phyloP scores from a whole-genome alignment of 202 grass and related monocot species.

The Elaeis oleifera region DNA sequence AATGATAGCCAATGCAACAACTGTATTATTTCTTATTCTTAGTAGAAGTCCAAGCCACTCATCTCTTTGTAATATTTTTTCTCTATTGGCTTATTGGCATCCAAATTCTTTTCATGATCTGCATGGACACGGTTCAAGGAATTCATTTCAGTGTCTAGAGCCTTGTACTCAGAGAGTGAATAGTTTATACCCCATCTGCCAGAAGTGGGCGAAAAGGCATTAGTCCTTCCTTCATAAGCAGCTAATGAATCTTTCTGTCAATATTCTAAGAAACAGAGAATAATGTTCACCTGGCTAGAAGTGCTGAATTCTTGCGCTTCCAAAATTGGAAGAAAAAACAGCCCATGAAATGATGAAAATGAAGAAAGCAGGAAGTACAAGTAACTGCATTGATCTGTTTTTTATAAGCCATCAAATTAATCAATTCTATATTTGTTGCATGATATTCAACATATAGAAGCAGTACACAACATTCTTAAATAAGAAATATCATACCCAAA shows the following conservation, averaged over 20 bases:
- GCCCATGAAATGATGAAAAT: slow-evolving; percentile 92
- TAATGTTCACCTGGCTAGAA: slow-evolving; percentile 59
- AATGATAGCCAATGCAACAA: slow-evolving; percentile 85
- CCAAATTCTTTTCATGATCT: slow-evolving; percentile 45
- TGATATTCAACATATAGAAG: too few species aligned
- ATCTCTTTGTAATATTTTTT: slow-evolving; percentile 77
- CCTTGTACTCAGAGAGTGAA: slow-evolving; percentile 84
- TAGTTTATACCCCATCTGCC: slow-evolving; percentile 93
- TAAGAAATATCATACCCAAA: slow-evolving; percentile 51
- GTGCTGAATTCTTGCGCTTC: slow-evolving; percentile 93
- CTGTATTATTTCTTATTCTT: slow-evolving; percentile 83
- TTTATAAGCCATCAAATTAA: slow-evolving; percentile 17
- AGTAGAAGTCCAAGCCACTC: slow-evolving; percentile 85
- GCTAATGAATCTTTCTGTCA: neutral
- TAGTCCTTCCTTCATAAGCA: too few species aligned
- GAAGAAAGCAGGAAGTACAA: slow-evolving; percentile 93
- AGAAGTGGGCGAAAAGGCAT: neutral
- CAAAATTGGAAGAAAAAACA: slow-evolving; percentile 93
- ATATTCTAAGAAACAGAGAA: slow-evolving; percentile 8
- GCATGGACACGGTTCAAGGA: slow-evolving; percentile 24
- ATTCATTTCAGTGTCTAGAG: slow-evolving; percentile 37
- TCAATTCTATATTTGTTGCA: slow-evolving; percentile 5
- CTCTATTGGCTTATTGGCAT: slow-evolving; percentile 38
- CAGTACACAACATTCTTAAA: too few species aligned
- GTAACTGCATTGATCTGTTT: slow-evolving; percentile 71